Evolutionary conservation across 2,329 filamentous ascomycete genomes (phyloP).

Genomic region (Zasmidium angulare): DNA sequence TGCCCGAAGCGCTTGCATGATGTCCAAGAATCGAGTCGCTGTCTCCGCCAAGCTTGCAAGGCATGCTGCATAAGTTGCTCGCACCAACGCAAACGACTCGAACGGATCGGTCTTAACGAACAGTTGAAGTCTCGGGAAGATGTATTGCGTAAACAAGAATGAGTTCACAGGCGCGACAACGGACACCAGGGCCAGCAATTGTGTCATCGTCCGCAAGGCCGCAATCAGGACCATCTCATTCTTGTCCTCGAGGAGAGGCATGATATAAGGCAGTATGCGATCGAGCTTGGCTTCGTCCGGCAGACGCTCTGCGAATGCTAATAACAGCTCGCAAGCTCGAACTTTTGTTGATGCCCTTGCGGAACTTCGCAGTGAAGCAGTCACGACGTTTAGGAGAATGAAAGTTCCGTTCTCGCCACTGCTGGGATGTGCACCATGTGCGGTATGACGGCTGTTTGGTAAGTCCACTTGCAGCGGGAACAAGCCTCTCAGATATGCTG

Average conservation of each 20-base stretch:
- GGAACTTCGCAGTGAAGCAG: constrained; percentile 84
- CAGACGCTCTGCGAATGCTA: constrained; percentile 86
- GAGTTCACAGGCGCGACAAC: constrained; percentile 78
- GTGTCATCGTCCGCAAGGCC: constrained; percentile 81
- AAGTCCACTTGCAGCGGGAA: constrained; percentile 85
- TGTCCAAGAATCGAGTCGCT: constrained; percentile 80
- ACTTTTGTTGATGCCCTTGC: constrained; percentile 84
- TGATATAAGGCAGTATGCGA: constrained; percentile 84
- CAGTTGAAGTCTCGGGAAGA: constrained; percentile 58
- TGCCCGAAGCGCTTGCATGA: constrained; percentile 82
- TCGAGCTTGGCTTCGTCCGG: constrained; percentile 97
- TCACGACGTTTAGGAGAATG: constrained; percentile 86
- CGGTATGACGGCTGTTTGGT: constrained; percentile 75
- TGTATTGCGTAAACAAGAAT: constrained; percentile 66
- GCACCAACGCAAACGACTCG: constrained; percentile 61
- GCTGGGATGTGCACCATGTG: constrained; percentile 60
- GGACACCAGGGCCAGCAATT: constrained; percentile 80
- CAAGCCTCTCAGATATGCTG: constrained; percentile 54
- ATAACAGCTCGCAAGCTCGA: constrained; percentile 83
- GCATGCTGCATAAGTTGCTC: constrained; percentile 90
- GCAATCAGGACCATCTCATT: constrained; percentile 82
- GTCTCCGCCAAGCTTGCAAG: constrained; percentile 85
- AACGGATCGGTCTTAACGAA: constrained; percentile 56
- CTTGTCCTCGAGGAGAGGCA: constrained; percentile 77
- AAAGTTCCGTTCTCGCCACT: constrained; percentile 83